Conservation (phyloP, 768 basidiomycete genomes). For the Phallus indusiatus region DNA sequence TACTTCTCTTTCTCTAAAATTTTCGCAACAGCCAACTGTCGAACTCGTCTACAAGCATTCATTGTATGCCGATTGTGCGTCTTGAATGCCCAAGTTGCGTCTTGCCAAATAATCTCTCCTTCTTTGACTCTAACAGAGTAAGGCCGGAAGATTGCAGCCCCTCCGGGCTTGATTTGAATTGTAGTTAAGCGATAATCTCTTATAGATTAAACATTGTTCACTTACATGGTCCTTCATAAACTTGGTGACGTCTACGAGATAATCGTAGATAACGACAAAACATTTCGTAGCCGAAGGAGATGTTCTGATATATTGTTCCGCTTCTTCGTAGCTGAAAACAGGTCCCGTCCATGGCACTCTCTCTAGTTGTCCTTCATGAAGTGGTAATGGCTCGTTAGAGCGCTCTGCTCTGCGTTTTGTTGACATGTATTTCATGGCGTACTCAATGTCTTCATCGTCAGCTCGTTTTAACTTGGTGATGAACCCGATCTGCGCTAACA, state of each 20-base stretch:
- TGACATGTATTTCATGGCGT: slow-evolving; percentile 38
- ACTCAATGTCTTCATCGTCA: slow-evolving; percentile 34
- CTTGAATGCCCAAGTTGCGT: slow-evolving; percentile 57
- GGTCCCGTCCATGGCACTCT: slow-evolving; percentile 26
- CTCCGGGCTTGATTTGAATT: slow-evolving; percentile 47
- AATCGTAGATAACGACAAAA: slow-evolving; percentile 49
- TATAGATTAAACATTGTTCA: slow-evolving; percentile 12
- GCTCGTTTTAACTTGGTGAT: slow-evolving; percentile 41
- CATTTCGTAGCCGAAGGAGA: slow-evolving; percentile 26
- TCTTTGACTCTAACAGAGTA: slow-evolving; percentile 30
- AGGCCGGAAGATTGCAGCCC: slow-evolving; percentile 39
- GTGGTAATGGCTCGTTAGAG: slow-evolving; percentile 11
- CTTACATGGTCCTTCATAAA: slow-evolving; percentile 63
- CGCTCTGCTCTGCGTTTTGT: slow-evolving; percentile 23
- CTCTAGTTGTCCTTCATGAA: not conserved
- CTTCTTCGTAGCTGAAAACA: slow-evolving; percentile 32
- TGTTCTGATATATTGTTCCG: slow-evolving; percentile 24
- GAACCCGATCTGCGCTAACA: slow-evolving; percentile 39
- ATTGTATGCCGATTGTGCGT: slow-evolving; percentile 65
- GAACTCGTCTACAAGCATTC: slow-evolving; percentile 40
- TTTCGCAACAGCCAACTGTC: slow-evolving; percentile 37
- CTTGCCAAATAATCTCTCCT: slow-evolving; percentile 20
- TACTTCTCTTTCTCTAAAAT: not conserved
- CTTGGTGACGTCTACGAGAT: slow-evolving; percentile 47
- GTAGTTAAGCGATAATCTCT: too few relatives aligned